These are phyloP conservation scores for Verruconis gallopava DNA, from an alignment of 2,329 filamentous ascomycete genomes.

Conservation along the genomic window DNA sequence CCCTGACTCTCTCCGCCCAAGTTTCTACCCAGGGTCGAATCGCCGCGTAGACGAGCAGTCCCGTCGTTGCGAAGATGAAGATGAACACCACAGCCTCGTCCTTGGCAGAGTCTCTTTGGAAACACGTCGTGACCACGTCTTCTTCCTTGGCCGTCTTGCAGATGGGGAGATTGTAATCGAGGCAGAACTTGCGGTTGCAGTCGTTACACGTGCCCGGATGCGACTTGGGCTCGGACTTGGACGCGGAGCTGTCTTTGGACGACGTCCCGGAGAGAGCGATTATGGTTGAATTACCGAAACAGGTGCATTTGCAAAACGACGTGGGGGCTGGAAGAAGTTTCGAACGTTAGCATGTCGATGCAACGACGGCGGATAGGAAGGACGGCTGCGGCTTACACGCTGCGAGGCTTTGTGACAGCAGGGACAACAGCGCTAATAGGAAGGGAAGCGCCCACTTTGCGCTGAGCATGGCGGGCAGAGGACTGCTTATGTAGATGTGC, in stretches of 20 bases:
- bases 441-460: no score
- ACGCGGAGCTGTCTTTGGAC: slow-evolving; percentile 15
- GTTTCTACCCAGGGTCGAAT: slow-evolving; percentile 46
- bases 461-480: no score
- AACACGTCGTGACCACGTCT: slow-evolving; percentile 53
- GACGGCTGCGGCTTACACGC: slow-evolving; percentile 6
- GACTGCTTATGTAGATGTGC: no score
- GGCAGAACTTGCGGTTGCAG: slow-evolving; percentile 55
- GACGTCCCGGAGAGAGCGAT: slow-evolving; percentile 45
- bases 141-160: slow-evolving; percentile 50
- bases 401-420: neutral
- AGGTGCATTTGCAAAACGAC: slow-evolving; percentile 62
- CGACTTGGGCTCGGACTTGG: slow-evolving; percentile 7
- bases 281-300: slow-evolving; percentile 54
- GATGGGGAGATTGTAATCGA: slow-evolving; percentile 47
- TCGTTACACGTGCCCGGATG: slow-evolving; percentile 43
- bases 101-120: slow-evolving; percentile 55
- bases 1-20: slow-evolving; percentile 33
- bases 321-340: slow-evolving; percentile 31
- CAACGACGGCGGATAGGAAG: no score
- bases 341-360: no score
- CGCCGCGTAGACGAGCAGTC: slow-evolving; percentile 46
- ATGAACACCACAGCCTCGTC: slow-evolving; percentile 53
- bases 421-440: neutral
- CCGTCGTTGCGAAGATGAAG: slow-evolving; percentile 51